Base-by-base conservation (phyloP, 2,329 filamentous ascomycete genomes). In the Camptophora hylomeconis region DNA sequence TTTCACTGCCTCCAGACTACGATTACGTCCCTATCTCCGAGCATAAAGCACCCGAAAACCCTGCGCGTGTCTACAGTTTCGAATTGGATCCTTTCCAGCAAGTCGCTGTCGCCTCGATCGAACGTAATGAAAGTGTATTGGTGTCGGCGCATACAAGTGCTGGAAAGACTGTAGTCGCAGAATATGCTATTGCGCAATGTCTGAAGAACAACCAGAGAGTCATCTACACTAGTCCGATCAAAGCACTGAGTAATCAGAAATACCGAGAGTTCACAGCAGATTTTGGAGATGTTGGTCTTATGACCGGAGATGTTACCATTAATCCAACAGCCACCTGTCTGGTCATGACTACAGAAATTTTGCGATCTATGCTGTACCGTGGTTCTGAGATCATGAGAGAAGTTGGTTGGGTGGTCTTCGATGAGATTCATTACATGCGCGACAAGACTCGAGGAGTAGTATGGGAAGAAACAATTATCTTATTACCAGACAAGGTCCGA, bases 301-400 rank as follows among this genome's bases (percentile, higher is more conserved):
- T 98, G 87, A 98, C 89, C 4, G 89, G 89, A 49, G 89, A 98
- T 69, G 87, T 95, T 39, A 98, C 89, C 14, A 98, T 98, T 57
- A 98, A 98, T 54, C 92, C 92, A 3, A 95, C 89, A 3, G 89
- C 89, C 9, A 95, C 86, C 36, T 98, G 89, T 53, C 64, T 98
- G 34, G 89, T 98, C 48, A 98, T 98, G 89, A 98, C 89, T 1
- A 98, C 89, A 1, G 89, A 98, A 62, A 98, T 98, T 83, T 58
- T 98, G 51, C 79, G 89, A 26, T 95, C 87, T 11, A 98, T 98
- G 89, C 54, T 98, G 58, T 98, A 98, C 56, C 73, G 89, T 44
- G 89, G 89, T 36, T 95, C 89, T 0, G 89, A 98, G 60, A 95
- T 98, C 41, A 98, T 98, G 87, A 83, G 89, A 43, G 89, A 98